phyloP scores from a whole-genome alignment of 345 rosid species.

The Reutealis trisperma region DNA sequence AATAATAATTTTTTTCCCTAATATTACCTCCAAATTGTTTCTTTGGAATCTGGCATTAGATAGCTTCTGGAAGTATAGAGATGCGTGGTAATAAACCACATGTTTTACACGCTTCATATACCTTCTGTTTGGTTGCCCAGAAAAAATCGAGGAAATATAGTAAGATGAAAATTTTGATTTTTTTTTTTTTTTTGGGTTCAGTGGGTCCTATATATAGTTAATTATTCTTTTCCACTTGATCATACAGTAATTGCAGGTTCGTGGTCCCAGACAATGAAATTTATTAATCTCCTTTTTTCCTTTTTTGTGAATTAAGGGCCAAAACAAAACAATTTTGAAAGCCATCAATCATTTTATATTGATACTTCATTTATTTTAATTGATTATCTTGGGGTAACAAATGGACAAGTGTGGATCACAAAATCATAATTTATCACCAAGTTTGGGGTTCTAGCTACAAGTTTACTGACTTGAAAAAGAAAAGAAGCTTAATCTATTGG shows the following conservation, averaged over 20 bases:
- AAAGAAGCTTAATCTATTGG: not conserved
- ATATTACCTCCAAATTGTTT: not conserved
- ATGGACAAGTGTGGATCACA: not conserved
- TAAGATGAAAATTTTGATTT: not conserved
- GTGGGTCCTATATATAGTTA: not conserved
- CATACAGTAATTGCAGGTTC: not conserved
- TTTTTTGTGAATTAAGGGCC: too few species aligned
- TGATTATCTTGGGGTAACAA: not conserved
- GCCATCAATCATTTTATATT: not conserved
- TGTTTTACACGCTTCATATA: not conserved
- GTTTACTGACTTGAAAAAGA: too few species aligned
- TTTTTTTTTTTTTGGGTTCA: not conserved
- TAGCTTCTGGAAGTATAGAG: not conserved
- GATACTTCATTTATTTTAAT: not conserved
- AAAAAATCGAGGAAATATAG: not conserved
- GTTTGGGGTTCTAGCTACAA: too few species aligned
- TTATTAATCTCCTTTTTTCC: too few species aligned
- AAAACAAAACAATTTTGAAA: not conserved
- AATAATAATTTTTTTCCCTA: constrained; percentile 2
- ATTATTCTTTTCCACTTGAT: not conserved
- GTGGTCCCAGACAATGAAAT: constrained; percentile 7
- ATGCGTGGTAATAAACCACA: not conserved
- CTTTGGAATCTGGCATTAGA: not conserved
- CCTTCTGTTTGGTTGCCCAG: constrained; percentile 4
- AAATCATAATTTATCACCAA: too few species aligned